Evolutionary conservation across 495 filamentous ascomycete species (phyloP).

Genomic region (Amniculicola lignicola): DNA sequence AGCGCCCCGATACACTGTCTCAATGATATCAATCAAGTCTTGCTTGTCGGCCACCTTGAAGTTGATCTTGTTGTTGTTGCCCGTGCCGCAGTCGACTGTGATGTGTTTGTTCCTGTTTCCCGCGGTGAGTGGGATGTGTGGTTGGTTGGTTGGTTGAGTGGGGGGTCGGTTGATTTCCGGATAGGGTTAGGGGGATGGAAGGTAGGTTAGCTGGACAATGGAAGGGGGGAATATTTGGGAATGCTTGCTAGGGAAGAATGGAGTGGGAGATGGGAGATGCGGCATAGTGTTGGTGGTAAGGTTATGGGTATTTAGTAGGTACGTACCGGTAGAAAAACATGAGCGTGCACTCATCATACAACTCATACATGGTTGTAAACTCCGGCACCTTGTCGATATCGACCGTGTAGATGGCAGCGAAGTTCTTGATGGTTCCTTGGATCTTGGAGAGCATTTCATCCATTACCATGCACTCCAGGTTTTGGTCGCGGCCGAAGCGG

Average conservation of each 20-base stretch:
- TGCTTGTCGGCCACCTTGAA: constrained; percentile 76
- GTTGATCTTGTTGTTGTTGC: constrained; percentile 93
- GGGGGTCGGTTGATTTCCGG: no score
- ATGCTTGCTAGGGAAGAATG: no score
- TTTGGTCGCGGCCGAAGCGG: constrained; percentile 78
- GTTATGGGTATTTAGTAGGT: no score
- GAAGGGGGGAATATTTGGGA: no score
- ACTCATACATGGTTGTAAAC: constrained; percentile 87
- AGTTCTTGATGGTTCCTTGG: constrained; percentile 81
- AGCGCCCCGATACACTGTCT: constrained; percentile 94
- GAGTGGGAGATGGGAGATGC: no score
- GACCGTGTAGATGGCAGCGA: constrained; percentile 94
- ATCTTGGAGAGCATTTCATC: constrained; percentile 24
- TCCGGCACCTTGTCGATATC: constrained; percentile 92
- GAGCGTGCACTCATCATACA: constrained; percentile 58
- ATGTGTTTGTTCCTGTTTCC: constrained; percentile 99
- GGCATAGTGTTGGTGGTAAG: no score
- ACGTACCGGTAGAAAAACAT: constrained; percentile 81
- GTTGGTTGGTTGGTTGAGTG: no score
- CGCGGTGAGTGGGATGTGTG: no score
- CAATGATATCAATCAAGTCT: constrained; percentile 96
- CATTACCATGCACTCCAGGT: constrained; percentile 49
- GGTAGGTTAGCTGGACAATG: no score
- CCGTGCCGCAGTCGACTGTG: constrained; percentile 65
- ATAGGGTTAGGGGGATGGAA: no score